Conservation (phyloP, 73 alveolate genomes). For the Stentor coeruleus region DNA sequence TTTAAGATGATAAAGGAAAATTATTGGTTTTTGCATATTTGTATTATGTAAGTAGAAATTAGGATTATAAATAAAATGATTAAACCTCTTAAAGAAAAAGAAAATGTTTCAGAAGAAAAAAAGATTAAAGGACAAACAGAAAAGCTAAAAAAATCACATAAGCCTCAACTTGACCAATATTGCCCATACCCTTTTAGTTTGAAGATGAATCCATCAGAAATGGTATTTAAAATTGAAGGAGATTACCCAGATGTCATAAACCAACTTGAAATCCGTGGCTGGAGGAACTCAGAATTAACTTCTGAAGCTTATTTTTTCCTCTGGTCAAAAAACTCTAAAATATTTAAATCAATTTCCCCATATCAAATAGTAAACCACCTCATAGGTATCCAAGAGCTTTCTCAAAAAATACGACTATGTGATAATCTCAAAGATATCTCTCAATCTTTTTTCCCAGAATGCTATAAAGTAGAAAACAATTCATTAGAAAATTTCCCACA, state of each 20-base stretch:
- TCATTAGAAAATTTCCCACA: background rate
- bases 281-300: background rate
- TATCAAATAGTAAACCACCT: background rate
- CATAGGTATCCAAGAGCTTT: background rate
- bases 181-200: background rate
- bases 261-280: background rate
- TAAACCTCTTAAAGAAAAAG: too few species aligned
- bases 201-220: background rate
- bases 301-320: background rate
- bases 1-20: too few species aligned
- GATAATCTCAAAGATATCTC: background rate
- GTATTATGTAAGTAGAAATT: too few species aligned
- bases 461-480: background rate
- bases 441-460: conserved; percentile 5
- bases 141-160: too few species aligned
- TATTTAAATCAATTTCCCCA: background rate
- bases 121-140: too few species aligned
- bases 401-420: background rate
- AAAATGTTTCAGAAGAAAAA: too few species aligned
- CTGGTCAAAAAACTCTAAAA: background rate
- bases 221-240: background rate
- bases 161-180: too few species aligned
- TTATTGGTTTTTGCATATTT: too few species aligned
- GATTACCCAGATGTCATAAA: conserved; percentile 4
- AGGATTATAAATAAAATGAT: too few species aligned